Evolutionary conservation across 208 protist species (phyloP), one percentile per base, ranked within the genome.

Genomic region (Borovskyia barvae): DNA sequence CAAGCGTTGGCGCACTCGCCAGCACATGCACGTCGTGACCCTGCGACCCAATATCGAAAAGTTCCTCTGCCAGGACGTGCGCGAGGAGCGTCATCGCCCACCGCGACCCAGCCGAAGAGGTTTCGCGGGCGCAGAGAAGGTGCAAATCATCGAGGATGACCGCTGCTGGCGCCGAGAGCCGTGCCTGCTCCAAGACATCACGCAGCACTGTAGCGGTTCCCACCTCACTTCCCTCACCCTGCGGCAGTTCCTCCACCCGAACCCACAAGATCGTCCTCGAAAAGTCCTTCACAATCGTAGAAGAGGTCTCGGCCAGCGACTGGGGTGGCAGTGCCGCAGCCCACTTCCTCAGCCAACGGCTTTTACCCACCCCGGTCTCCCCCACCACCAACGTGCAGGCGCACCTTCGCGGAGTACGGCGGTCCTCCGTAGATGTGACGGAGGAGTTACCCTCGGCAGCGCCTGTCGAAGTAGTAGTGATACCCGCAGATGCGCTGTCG

Each of bases 101-200:
- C 1, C 53, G 47, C 14, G 77, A 85, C 3, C 62, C 68, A 0
- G 63, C 58, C 12, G 53, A 61, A 19, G 65, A 63, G 20, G 46
- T 26, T 22, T 63, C 57, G 35, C 40, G 24, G 6, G 52, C 77
- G 60, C 80, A 87, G 20, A 84, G 37, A 2, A 85, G 40, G 50
- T 85, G 66, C 4, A 89, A 43, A 47, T 89, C 82, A 57, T 89
- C 82, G 3, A 89, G 22, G 17, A 75, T 9, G 6, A 89, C 39
- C 2, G 65, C 46, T n/a, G 78, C 85, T 0, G 98, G 98, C 3
- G 98, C 65, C 9, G 76, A 67, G 15, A 67, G 60, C 17, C 93
- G 70, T 1, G 97, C 97, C 24, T 76, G 85, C 28, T 61, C 53
- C 53, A 99, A 99, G 0, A 98, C 56, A 33, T 94, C 82, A 6